Conservation (phyloP, 305 asterid species). For the Ajuga reptans region DNA sequence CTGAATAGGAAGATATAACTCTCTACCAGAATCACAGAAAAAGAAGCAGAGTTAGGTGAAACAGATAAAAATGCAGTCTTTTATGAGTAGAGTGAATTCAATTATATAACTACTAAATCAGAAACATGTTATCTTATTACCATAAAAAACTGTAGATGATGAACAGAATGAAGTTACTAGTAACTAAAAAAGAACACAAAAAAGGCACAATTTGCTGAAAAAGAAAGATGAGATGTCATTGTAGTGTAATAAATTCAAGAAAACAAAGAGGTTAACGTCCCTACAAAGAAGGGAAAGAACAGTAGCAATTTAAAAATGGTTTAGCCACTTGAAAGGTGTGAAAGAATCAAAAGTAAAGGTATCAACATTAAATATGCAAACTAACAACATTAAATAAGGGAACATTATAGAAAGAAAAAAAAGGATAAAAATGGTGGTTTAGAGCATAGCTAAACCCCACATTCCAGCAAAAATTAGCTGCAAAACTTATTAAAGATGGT, state of each 20-base stretch:
- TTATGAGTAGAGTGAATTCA: background rate
- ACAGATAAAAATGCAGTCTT: background rate
- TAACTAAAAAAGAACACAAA: background rate
- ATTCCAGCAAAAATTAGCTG: slow-evolving; percentile 27
- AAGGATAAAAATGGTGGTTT: slow-evolving; percentile 4
- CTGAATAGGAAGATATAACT: slow-evolving; percentile 48
- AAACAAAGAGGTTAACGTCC: slow-evolving; percentile 23
- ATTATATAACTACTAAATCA: background rate
- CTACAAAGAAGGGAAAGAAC: slow-evolving; percentile 51
- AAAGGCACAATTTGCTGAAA: slow-evolving; percentile 21
- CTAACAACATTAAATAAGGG: slow-evolving; percentile 33
- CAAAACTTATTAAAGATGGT: slow-evolving; percentile 21
- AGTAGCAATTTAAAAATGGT: slow-evolving; percentile 29
- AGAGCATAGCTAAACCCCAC: slow-evolving; percentile 29
- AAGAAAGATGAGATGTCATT: slow-evolving; percentile 41
- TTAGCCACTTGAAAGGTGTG: slow-evolving; percentile 39
- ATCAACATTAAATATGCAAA: slow-evolving; percentile 40
- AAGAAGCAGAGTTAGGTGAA: background rate
- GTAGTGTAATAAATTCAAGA: slow-evolving; percentile 41
- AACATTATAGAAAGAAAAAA: background rate
- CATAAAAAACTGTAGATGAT: background rate
- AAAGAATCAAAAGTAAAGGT: slow-evolving; percentile 38
- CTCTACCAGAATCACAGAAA: slow-evolving; percentile 38
- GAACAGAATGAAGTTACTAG: background rate
- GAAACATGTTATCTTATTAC: background rate